Base-by-base conservation (phyloP, 345 rosid genomes). In the Syzygium oleosum region DNA sequence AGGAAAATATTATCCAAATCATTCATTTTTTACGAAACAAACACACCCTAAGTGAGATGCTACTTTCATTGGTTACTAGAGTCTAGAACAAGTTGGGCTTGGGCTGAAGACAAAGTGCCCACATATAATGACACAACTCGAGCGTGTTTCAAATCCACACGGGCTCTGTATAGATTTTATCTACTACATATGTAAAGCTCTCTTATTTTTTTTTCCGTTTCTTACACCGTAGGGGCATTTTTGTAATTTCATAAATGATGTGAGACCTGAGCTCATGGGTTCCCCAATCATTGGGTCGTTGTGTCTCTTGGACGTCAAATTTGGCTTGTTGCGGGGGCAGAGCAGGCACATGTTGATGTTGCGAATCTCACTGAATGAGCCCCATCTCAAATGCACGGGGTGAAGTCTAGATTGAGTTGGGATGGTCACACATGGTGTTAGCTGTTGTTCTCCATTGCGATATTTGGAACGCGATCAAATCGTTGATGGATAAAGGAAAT, bases 381-480 rank as follows among this genome's bases (percentile, higher is more conserved):
- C 61, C 27, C 61, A 54, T 22, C n/a, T 56, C 9, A 56, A 56
- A 23, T 56, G n/a, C 61, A 56, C 12, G 13, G 23, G 38, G 38
- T 9, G n/a, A 12, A 56, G 61, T 56, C n/a, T 56, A 2, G 0
- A 56, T 56, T 23, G 13, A 23, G 61, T 56, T 56, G 61, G 23
- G n/a, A 56, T 56, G 61, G 23, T 22, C 0, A 5, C 9, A 23
- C 27, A 22, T 2, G 10, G 23, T 56, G 27, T 22, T 23, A 1
- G 2, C 23, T 23, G 12, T 56, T 22, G n/a, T 22, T 54, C 58
- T 54, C 21, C 0, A 8, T 7, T 21, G 27, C 3, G 25, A 55
- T 0, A 0, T 55, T 55, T 8, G 8, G 25, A 55, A 55, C 0
- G 0, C 27, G 0, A 55, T 55, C 59, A 22, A 55, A 55, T 55